phyloP scores from a whole-genome alignment of 2,329 filamentous ascomycete genomes.

The Pyrenophora tritici-repentis region DNA sequence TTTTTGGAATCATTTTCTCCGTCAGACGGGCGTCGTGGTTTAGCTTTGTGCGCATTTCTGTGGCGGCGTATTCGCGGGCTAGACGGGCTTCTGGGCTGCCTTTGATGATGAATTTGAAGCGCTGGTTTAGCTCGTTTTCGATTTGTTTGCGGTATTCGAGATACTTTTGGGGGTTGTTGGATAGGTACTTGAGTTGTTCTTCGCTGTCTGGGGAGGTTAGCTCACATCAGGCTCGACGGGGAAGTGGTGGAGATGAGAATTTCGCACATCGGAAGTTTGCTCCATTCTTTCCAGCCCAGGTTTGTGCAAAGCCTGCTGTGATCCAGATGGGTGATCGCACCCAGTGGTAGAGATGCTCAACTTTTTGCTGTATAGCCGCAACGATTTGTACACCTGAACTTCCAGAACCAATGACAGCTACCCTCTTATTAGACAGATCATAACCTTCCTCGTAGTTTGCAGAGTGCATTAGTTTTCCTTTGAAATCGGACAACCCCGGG shows the following conservation, averaged over 20 bases:
- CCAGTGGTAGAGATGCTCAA: conserved; percentile 49
- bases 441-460: conserved; percentile 50
- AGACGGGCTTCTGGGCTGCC: conserved; percentile 52
- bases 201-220: conserved; percentile 39
- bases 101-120: conserved; percentile 60
- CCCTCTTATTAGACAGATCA: conserved; percentile 44
- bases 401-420: conserved; percentile 52
- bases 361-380: conserved; percentile 47
- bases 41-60: conserved; percentile 50
- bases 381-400: conserved; percentile 52
- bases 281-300: conserved; percentile 54
- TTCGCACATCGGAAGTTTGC: conserved; percentile 53
- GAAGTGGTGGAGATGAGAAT: conserved; percentile 1
- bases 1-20: conserved; percentile 54
- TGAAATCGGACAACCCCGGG: conserved; percentile 47
- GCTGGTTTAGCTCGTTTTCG: conserved; percentile 57
- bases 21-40: conserved; percentile 46
- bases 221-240: not conserved
- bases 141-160: conserved; percentile 55
- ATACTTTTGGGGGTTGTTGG: conserved; percentile 51
- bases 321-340: conserved; percentile 55
- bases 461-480: conserved; percentile 53
- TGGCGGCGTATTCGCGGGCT: conserved; percentile 48
- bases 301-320: conserved; percentile 55
- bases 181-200: conserved; percentile 48